Evolutionary conservation across 2,329 filamentous ascomycete species (phyloP).

Genomic region (Dactylellina parvicollis): DNA sequence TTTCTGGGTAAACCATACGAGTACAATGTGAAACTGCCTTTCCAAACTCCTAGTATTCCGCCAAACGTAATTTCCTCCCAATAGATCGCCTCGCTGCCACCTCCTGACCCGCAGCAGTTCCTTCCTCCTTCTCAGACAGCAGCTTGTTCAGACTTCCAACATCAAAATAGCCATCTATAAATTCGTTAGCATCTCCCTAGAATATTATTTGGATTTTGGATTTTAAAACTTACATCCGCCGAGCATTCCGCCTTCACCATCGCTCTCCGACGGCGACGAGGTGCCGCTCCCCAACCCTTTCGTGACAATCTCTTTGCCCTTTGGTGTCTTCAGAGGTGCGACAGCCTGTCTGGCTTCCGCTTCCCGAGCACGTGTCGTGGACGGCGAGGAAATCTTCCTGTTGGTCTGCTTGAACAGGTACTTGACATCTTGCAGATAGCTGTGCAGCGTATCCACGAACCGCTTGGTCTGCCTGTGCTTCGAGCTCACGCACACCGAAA

Average conservation of each 20-base stretch:
- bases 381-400: slow-evolving; percentile 67
- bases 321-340: slow-evolving; percentile 45
- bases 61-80: slow-evolving; percentile 56
- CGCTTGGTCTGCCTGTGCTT: slow-evolving; percentile 94
- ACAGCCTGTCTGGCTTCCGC: slow-evolving; percentile 65
- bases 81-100: slow-evolving; percentile 55
- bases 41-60: slow-evolving; percentile 55
- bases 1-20: background rate
- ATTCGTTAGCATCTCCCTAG: slow-evolving; percentile 6
- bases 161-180: slow-evolving; percentile 57
- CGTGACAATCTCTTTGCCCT: slow-evolving; percentile 55
- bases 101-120: slow-evolving; percentile 37
- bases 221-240: slow-evolving; percentile 55
- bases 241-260: slow-evolving; percentile 57
- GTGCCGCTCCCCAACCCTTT: slow-evolving; percentile 25
- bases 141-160: slow-evolving; percentile 57
- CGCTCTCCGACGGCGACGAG: slow-evolving; percentile 55
- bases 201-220: background rate
- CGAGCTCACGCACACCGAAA: slow-evolving; percentile 89
- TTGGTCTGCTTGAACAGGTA: slow-evolving; percentile 79
- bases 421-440: slow-evolving; percentile 88
- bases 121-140: slow-evolving; percentile 56
- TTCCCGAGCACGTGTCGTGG: slow-evolving; percentile 70
- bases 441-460: slow-evolving; percentile 88
- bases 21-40: background rate